Conservation (phyloP, 768 basidiomycete genomes). For the Lactarius hatsudake region DNA sequence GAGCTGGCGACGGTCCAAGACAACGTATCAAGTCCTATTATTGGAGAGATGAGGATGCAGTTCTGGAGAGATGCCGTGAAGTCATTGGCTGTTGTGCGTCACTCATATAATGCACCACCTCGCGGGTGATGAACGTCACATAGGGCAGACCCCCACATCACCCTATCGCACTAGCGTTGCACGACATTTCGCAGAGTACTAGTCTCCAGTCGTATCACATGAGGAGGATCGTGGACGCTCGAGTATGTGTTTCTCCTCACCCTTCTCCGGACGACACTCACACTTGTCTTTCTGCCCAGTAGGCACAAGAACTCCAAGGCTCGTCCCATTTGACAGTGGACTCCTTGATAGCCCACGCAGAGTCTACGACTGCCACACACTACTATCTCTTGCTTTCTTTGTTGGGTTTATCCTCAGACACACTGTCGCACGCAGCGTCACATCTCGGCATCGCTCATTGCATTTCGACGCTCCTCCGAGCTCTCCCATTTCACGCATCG, state of each 20-base stretch:
- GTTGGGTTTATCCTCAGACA: conserved; percentile 49
- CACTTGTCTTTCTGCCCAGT: conserved; percentile 11
- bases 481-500: conserved; percentile 72
- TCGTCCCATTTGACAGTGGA: conserved; percentile 66
- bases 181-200: conserved; percentile 48
- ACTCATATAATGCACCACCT: conserved; percentile 9
- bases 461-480: conserved; percentile 67
- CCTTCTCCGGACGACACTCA: not conserved
- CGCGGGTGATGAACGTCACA: conserved; percentile 28
- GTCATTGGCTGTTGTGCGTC: conserved; percentile 58
- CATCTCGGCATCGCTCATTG: conserved; percentile 78
- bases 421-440: conserved; percentile 72
- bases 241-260: conserved; percentile 47
- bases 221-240: conserved; percentile 79
- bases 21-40: conserved; percentile 62
- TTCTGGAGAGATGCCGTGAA: conserved; percentile 85
- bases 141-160: conserved; percentile 77
- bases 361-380: conserved; percentile 76
- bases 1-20: conserved; percentile 80
- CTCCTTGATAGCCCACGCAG: conserved; percentile 68
- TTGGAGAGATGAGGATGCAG: conserved; percentile 83
- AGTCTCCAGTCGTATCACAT: conserved; percentile 72
- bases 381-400: conserved; percentile 75
- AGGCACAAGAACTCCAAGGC: conserved; percentile 67
- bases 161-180: conserved; percentile 73